Percentiles rank a stretch among this genome's conserved stretches.
These are phyloP conservation scores for Candida loeiensis DNA, from an alignment of 805 yeast genomes.

Conservation along the genomic window DNA sequence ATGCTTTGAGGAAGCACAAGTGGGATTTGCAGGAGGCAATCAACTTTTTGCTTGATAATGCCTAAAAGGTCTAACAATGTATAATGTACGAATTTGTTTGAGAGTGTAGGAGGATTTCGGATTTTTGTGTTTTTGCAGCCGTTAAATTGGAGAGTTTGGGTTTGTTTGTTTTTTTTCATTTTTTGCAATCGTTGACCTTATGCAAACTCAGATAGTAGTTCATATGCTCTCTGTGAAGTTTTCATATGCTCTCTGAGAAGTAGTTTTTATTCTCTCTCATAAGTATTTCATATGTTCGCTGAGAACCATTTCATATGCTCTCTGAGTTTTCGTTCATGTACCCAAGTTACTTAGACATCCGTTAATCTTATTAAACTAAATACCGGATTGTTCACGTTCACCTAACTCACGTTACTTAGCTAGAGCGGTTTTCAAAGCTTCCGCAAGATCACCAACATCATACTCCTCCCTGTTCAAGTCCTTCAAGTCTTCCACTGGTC, in stretches of 20 bases:
- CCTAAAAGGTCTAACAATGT: slow-evolving; percentile 28
- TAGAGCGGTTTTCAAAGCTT: slow-evolving; percentile 22
- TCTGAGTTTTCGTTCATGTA: too few species aligned
- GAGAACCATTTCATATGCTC: too few species aligned
- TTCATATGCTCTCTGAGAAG: too few species aligned
- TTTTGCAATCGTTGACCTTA: slow-evolving; percentile 1
- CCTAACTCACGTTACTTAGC: slow-evolving; percentile 6
- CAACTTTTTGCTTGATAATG: slow-evolving; percentile 72
- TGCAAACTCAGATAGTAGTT: too few species aligned
- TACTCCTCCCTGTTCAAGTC: slow-evolving; percentile 37
- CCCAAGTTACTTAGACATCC: too few species aligned
- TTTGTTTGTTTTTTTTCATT: background rate
- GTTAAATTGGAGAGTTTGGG: background rate
- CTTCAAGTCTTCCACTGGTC: slow-evolving; percentile 35
- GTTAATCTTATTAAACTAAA: too few species aligned
- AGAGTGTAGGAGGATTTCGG: background rate
- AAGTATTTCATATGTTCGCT: too few species aligned
- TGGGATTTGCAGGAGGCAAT: slow-evolving; percentile 89
- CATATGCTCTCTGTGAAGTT: too few species aligned
- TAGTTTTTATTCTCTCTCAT: too few species aligned
- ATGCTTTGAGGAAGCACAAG: slow-evolving; percentile 63
- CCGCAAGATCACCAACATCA: slow-evolving; percentile 30
- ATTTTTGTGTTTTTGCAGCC: background rate
- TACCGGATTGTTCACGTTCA: too few species aligned
- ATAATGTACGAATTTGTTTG: slow-evolving; percentile 12